Base-by-base conservation (phyloP, 2,329 filamentous ascomycete genomes). In the Fusarium mundagurra region DNA sequence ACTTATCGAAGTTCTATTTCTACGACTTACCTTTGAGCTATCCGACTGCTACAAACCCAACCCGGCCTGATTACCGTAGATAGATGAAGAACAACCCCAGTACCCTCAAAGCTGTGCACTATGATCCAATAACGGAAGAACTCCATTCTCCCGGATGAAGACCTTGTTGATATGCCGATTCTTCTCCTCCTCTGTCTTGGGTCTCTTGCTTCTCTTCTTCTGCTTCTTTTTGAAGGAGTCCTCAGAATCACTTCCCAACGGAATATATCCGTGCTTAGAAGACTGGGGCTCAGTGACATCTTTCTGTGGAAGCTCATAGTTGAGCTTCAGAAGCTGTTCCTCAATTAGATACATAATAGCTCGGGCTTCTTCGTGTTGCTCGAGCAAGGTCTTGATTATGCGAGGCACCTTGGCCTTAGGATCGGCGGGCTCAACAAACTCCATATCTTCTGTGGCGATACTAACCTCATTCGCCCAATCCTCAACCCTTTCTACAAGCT, bases 131-230 rank as follows among this genome's bases (percentile, higher is more conserved):
- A 51, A 22, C 6, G 50, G 50, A 27, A 53, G 18, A 20, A 22
- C 12, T 6, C 33, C 22, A 9, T 24, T 48, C 20, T 70, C 39
- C 2, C 66, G 39, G 1, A 70, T 43, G 20, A 70, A 34, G 1
- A 65, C 59, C 36, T 59, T 70, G 24, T 70, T 70, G 13, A 70
- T 70, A 6, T 70, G 51, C 3, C 39, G 36, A 8, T 70, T 54
- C n/a, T 70, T 36, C 18, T 70, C 51, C 24, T 53, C 60, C 18
- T 59, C 66, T 3, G 59, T 70, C 17, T 53, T 65, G 3, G 39
- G 34, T 17, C 9, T 70, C 22, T 24, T 69, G 1, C 6, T 3
- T 27, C 27, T 64, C 1, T 17, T 34, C 4, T 13, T 38, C 45
- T 33, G n/a, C 7, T 18, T 22, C 13, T 16, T 47, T 47, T 22